Conservation (phyloP, 2,329 filamentous ascomycete species). For the Lomentospora prolificans region DNA sequence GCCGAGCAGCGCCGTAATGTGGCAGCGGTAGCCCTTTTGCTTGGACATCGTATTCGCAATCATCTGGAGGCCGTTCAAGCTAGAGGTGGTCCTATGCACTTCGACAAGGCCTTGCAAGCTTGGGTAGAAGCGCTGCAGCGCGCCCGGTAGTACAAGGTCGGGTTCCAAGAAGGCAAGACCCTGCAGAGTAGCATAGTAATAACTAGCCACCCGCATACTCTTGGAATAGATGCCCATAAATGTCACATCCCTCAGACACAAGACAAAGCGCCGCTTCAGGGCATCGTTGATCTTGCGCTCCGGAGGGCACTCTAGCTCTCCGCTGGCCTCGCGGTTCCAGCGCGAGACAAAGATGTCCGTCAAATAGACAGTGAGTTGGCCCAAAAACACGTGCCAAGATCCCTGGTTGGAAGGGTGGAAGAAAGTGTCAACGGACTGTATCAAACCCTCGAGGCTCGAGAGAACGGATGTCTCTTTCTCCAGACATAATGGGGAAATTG, state of each 20-base stretch:
- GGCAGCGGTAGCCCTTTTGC: conserved; percentile 92
- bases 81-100: conserved; percentile 91
- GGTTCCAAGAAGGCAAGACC: conserved; percentile 86
- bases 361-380: conserved; percentile 84
- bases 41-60: conserved; percentile 83
- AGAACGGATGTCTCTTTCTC: conserved; percentile 71
- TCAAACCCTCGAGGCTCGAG: conserved; percentile 76
- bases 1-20: conserved; percentile 88
- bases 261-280: conserved; percentile 82
- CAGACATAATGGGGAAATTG: conserved; percentile 74
- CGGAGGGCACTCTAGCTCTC: conserved; percentile 76
- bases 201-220: conserved; percentile 82
- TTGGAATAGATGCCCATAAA: conserved; percentile 99
- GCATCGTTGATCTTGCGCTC: conserved; percentile 70
- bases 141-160: conserved; percentile 81
- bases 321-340: conserved; percentile 91
- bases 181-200: conserved; percentile 83
- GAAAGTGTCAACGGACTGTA: conserved; percentile 95
- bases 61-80: conserved; percentile 83
- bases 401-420: conserved; percentile 98
- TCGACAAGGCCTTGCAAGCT: conserved; percentile 94
- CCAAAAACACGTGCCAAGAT: conserved; percentile 78
- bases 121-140: conserved; percentile 90
- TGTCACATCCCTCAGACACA: conserved; percentile 80
- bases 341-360: conserved; percentile 95